Percentiles rank a stretch among this genome's conserved stretches.
These are phyloP conservation scores for Phyllosticta citribraziliensis DNA, from an alignment of 2,329 filamentous ascomycete species.

Conservation along the genomic window DNA sequence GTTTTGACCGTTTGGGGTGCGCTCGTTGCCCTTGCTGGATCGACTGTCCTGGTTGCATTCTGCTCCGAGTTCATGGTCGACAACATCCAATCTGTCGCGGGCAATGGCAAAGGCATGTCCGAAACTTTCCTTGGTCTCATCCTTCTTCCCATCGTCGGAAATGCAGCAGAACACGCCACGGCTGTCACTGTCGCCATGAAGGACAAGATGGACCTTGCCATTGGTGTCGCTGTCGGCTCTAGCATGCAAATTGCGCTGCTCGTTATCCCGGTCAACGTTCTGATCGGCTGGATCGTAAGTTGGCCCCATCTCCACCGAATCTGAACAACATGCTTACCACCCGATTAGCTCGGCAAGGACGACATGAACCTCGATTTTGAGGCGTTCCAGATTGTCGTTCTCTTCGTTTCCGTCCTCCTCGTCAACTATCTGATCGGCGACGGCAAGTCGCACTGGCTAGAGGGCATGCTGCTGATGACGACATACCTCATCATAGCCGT, in stretches of 20 bases:
- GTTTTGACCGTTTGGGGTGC: conserved; percentile 65
- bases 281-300: conserved; percentile 47
- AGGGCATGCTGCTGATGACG: conserved; percentile 50
- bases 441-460: conserved; percentile 49
- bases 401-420: conserved; percentile 47
- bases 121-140: conserved; percentile 55
- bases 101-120: conserved; percentile 36
- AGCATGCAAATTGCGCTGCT: conserved; percentile 57
- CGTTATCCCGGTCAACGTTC: conserved; percentile 50
- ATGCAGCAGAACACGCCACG: conserved; percentile 57
- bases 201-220: conserved; percentile 60
- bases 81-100: conserved; percentile 47
- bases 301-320: not conserved
- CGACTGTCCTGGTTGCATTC: conserved; percentile 70
- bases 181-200: conserved; percentile 53
- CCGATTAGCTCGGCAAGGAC: conserved; percentile 39
- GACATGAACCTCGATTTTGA: conserved; percentile 74
- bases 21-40: conserved; percentile 57
- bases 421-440: conserved; percentile 56
- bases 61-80: conserved; percentile 60
- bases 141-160: conserved; percentile 55
- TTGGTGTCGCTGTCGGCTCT: conserved; percentile 56
- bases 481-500: conserved; percentile 54
- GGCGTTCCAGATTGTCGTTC: conserved; percentile 65
- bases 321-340: not conserved